Percentiles rank a stretch among this genome's conserved stretches.
These are phyloP conservation scores for Globisporangium uncinulatum DNA, from an alignment of 352 stramenopile species.

Conservation along the genomic window DNA sequence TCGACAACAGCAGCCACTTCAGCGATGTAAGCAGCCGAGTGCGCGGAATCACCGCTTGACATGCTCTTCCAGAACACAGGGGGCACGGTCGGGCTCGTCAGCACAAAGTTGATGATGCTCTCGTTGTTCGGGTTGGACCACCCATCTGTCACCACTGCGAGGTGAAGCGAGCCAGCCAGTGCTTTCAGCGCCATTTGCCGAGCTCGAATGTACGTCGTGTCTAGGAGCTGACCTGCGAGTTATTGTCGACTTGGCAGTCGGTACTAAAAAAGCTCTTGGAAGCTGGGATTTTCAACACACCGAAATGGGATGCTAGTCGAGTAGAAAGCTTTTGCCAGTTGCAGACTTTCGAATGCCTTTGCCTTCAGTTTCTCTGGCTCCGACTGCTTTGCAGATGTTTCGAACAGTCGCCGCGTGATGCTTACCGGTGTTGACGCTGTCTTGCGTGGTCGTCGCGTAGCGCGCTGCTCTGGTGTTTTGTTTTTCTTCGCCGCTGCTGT, in stretches of 20 bases:
- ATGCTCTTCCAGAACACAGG: background rate
- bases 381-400: too few relatives aligned
- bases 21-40: too few relatives aligned
- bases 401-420: too few relatives aligned
- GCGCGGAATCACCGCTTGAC: too few relatives aligned
- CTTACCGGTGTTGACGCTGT: too few relatives aligned
- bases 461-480: too few relatives aligned
- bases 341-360: too few relatives aligned
- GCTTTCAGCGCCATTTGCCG: background rate
- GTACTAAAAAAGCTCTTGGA: conserved; percentile 1
- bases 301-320: conserved; percentile 1
- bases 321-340: background rate
- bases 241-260: background rate
- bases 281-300: conserved; percentile 1
- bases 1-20: too few relatives aligned
- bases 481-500: background rate
- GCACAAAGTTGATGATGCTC: conserved; percentile 14
- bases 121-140: conserved; percentile 16
- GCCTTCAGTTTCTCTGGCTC: too few relatives aligned
- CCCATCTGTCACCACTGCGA: conserved; percentile 10
- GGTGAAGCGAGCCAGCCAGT: conserved; percentile 1
- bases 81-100: conserved; percentile 7
- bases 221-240: background rate
- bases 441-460: too few relatives aligned
- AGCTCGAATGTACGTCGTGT: background rate